Evolutionary conservation across 768 basidiomycete genomes (phyloP), one percentile per base, ranked within the genome.

Genomic region (Terana coerulea): DNA sequence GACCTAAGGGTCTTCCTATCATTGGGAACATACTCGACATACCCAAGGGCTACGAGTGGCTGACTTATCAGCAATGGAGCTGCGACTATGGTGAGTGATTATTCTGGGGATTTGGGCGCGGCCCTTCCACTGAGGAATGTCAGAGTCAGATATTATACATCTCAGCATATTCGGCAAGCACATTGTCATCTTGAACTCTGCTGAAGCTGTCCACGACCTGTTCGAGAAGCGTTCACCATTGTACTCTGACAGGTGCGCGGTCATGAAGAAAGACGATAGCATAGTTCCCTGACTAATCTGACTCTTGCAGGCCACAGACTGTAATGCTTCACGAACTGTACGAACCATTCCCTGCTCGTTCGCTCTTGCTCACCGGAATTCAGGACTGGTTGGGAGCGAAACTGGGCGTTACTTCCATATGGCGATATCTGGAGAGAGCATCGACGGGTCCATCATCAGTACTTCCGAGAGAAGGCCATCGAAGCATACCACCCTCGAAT

Each of bases 161-260:
- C 61, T 78, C 33, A 61, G 65, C 30, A 57, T 75, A 21, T 67
- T 75, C 42, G 73, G 75, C 19, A 74, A 75, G 52, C 73, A 74
- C 11, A 64, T 79, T 44, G 62, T 78, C 36, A 63, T 79, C 14
- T 59, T 80, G 15, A 79, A 77, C 54, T 72, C 77, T 8, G 62
- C 67, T 26, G 54, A 64, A 51, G 71, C 65, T 1, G 68, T 72
- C 12, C 57, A 66, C 10, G 76, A 79, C 25, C 67, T 79, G 12
- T 63, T 80, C 24, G 75, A 79, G 56, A 76, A 68, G 46, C 67
- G 75, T 35, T 69, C 74, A 28, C 61, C 53, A 40, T 72, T 66
- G 3, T 80, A 77, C 57, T 77, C 77, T n/a, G 67, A 63, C 54
- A 59, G 70, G 22, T 49, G 19, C 22, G 47, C 14, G 10, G 4